Percentiles rank a stretch among this genome's conserved stretches.
phyloP scores from a whole-genome alignment of 192 early-diverging fungal species.

The Podila epigama region DNA sequence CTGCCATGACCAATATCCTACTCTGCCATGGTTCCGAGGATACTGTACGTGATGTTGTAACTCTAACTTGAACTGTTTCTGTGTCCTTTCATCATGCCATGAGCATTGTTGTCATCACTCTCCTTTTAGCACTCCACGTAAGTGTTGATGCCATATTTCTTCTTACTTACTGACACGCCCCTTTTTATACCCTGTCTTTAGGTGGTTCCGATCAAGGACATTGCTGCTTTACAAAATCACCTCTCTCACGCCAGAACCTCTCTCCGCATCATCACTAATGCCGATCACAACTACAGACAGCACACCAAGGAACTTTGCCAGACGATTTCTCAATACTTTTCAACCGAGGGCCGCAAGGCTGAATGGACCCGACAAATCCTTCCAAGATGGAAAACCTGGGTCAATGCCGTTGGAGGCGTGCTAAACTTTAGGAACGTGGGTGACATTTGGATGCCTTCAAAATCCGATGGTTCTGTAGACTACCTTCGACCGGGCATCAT shows the following conservation, averaged over 20 bases:
- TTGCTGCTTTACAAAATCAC: slow-evolving; percentile 52
- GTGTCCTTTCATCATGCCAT: neutral
- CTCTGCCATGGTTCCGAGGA: slow-evolving; percentile 61
- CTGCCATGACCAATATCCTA: slow-evolving; percentile 56
- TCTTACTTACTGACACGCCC: too few species aligned
- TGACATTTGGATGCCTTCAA: slow-evolving; percentile 55
- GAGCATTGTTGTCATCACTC: too few species aligned
- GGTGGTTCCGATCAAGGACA: slow-evolving; percentile 57
- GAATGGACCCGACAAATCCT: slow-evolving; percentile 26
- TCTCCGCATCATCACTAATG: slow-evolving; percentile 51
- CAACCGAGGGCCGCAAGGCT: slow-evolving; percentile 25
- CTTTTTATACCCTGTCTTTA: too few species aligned
- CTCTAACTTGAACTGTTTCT: too few species aligned
- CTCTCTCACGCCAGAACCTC: slow-evolving; percentile 37
- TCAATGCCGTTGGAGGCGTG: slow-evolving; percentile 59
- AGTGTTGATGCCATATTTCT: too few species aligned
- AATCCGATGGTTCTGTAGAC: slow-evolving; percentile 39
- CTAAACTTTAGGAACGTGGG: slow-evolving; percentile 66
- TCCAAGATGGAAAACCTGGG: slow-evolving; percentile 45
- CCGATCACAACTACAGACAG: slow-evolving; percentile 55
- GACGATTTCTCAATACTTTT: slow-evolving; percentile 49
- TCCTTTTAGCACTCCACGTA: too few species aligned
- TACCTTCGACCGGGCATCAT: slow-evolving; percentile 58
- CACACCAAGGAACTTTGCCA: slow-evolving; percentile 47
- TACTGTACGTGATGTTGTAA: slow-evolving; percentile 49